Percentiles rank a stretch among this genome's conserved stretches.
phyloP scores from a whole-genome alignment of 2,329 filamentous ascomycete species.

The Aspergillus pseudoglaucus region DNA sequence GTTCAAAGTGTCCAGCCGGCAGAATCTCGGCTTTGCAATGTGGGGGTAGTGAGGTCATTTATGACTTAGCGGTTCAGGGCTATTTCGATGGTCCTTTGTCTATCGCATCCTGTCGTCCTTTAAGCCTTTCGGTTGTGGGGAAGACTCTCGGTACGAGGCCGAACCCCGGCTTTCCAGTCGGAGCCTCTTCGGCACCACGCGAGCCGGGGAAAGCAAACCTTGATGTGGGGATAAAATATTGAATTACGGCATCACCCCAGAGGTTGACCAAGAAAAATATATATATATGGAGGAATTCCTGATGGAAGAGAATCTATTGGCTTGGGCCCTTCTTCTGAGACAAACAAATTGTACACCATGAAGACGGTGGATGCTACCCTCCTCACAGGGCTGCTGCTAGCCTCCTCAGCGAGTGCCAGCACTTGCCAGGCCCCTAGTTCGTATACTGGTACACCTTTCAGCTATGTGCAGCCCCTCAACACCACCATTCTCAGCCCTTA shows the following conservation, averaged over 20 bases:
- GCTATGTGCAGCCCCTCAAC: conserved; percentile 14
- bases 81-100: not conserved
- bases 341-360: not conserved
- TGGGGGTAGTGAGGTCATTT: not conserved
- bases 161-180: not conserved
- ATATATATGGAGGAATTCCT: not conserved
- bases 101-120: not conserved
- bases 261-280: not conserved
- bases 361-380: not conserved
- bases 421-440: not conserved
- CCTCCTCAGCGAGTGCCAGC: not conserved
- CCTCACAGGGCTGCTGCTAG: not conserved
- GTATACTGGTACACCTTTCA: conserved; percentile 2
- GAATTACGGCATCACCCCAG: too few relatives aligned
- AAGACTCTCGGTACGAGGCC: not conserved
- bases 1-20: not conserved
- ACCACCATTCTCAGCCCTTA: conserved; percentile 14
- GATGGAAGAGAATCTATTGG: not conserved
- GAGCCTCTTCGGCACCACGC: not conserved
- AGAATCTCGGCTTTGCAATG: not conserved
- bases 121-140: not conserved
- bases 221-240: not conserved
- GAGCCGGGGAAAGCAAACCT: not conserved
- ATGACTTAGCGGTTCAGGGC: not conserved
- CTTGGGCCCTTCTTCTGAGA: not conserved